Percentiles rank a stretch among this genome's conserved stretches.
Evolutionary conservation across 768 basidiomycete genomes (phyloP).

Genomic region (Albatrellus ellisii): DNA sequence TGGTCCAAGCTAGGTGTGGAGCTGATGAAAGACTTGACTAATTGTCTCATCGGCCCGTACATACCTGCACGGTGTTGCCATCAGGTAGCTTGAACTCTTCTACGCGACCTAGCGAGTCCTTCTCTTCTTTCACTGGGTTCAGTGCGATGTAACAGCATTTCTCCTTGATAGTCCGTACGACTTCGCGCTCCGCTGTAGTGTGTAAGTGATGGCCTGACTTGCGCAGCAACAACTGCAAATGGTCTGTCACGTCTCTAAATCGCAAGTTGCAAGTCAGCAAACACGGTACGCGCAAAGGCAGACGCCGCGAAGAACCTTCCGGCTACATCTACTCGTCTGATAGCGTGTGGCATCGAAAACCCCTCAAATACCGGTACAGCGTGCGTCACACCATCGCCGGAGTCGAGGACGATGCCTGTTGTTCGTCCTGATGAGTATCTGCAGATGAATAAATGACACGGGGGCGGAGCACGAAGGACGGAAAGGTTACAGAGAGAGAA

Average conservation of each 20-base stretch:
- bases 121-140: conserved; percentile 92
- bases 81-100: conserved; percentile 94
- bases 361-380: conserved; percentile 98
- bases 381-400: conserved; percentile 97
- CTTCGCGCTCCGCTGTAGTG: conserved; percentile 94
- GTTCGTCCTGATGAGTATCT: conserved; percentile 98
- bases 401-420: conserved; percentile 98
- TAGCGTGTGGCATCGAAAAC: conserved; percentile 98
- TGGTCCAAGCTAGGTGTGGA: conserved; percentile 56
- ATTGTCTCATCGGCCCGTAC: conserved; percentile 15
- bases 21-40: not conserved
- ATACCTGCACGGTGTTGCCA: conserved; percentile 83
- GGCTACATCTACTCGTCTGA: conserved; percentile 90
- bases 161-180: conserved; percentile 96
- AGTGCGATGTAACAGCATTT: conserved; percentile 94
- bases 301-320: conserved; percentile 49
- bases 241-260: conserved; percentile 86
- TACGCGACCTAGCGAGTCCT: conserved; percentile 59
- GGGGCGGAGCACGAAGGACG: not conserved
- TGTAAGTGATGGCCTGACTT: conserved; percentile 93
- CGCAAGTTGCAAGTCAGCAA: conserved; percentile 2
- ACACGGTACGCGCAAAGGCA: not conserved
- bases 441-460: not conserved
- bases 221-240: conserved; percentile 85
- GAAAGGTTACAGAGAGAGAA: conserved; percentile 71